Conservation (phyloP, 2,329 filamentous ascomycete species). For the Shiraia bambusicola region DNA sequence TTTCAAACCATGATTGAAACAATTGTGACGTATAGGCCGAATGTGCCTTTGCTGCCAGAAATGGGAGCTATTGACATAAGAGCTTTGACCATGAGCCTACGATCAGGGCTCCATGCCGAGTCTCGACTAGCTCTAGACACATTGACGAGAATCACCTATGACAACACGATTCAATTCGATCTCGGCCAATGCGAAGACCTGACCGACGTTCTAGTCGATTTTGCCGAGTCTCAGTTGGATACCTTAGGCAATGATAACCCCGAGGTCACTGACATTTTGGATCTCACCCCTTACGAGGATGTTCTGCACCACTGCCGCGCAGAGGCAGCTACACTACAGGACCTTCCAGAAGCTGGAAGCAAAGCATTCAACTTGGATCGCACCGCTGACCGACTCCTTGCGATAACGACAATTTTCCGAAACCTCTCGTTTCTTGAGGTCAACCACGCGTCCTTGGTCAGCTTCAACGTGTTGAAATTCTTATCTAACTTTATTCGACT, state of each 20-base stretch:
- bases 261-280: constrained; percentile 83
- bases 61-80: constrained; percentile 88
- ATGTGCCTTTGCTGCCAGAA: constrained; percentile 72
- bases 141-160: constrained; percentile 67
- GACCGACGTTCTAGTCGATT: constrained; percentile 84
- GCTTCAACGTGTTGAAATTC: constrained; percentile 77
- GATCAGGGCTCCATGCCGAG: constrained; percentile 86
- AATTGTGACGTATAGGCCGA: constrained; percentile 69
- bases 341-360: constrained; percentile 73
- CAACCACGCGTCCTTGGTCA: constrained; percentile 75
- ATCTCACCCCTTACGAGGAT: constrained; percentile 84
- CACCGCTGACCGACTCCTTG: constrained; percentile 82
- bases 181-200: constrained; percentile 66
- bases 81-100: constrained; percentile 83
- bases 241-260: constrained; percentile 79
- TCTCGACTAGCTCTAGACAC: constrained; percentile 88
- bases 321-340: constrained; percentile 71
- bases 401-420: constrained; percentile 86
- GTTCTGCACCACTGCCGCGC: constrained; percentile 74
- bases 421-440: constrained; percentile 85
- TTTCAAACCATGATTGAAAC: constrained; percentile 74
- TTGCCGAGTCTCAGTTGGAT: constrained; percentile 85
- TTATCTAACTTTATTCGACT: constrained; percentile 81
- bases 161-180: constrained; percentile 36
- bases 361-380: constrained; percentile 79